A percentile compares a stretch with the other conserved stretches of the same genome.
Conservation (phyloP, 208 protist species). For the Porcisia hertigi region DNA sequence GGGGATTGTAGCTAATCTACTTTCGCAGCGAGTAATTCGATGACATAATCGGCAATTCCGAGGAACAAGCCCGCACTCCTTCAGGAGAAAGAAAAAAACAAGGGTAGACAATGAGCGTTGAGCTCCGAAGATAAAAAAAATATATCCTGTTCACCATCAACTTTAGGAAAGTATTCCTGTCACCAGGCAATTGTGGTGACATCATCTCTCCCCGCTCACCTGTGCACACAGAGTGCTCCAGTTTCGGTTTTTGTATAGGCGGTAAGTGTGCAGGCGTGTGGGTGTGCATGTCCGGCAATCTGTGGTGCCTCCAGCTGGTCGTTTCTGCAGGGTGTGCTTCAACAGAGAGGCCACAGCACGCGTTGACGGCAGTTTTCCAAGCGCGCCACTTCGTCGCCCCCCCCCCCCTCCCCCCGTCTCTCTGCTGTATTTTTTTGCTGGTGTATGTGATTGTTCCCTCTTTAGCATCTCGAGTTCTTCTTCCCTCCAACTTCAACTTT, state of each 20-base stretch:
- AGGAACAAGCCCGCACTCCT: background rate
- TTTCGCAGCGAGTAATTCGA: constrained; percentile 6
- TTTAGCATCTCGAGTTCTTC: background rate
- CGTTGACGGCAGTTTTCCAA: background rate
- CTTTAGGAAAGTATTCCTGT: too few relatives aligned
- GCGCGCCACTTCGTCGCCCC: background rate
- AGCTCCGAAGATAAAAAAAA: too few relatives aligned
- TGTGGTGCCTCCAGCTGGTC: background rate
- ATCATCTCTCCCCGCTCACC: background rate
- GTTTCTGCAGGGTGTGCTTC: background rate
- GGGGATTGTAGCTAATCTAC: background rate
- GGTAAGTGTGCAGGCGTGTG: background rate
- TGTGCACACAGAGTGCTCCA: background rate
- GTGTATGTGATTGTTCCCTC: background rate
- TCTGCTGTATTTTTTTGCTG: background rate
- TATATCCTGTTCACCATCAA: background rate
- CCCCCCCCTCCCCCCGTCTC: background rate
- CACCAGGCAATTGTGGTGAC: too few relatives aligned
- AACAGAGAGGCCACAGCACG: background rate
- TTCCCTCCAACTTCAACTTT: background rate
- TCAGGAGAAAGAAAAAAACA: background rate
- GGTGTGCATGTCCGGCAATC: background rate
- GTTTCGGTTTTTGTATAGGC: background rate
- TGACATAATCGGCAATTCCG: constrained; percentile 2
- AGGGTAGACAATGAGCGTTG: too few relatives aligned